Percentiles rank a stretch among this genome's conserved stretches.
phyloP scores from a whole-genome alignment of 495 filamentous ascomycete species.

The Amphirosellinia nigrospora region DNA sequence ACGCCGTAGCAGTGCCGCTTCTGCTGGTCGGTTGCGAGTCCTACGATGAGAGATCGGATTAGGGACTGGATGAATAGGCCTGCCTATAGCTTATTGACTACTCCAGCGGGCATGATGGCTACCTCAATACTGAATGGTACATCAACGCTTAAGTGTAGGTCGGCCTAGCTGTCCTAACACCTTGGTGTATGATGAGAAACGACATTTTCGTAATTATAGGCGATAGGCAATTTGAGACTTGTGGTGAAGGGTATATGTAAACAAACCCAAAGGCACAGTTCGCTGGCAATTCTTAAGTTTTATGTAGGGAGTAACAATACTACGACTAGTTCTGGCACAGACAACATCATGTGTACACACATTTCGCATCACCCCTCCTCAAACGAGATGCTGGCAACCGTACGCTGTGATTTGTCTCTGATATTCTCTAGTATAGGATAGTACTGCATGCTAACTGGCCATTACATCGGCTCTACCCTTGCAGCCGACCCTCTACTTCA shows the following conservation, averaged over 20 bases:
- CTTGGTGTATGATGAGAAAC: not conserved
- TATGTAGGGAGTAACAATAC: not conserved
- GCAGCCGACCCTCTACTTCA: conserved; percentile 11
- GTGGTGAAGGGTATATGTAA: not conserved
- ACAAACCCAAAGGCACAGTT: not conserved
- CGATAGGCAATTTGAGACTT: not conserved
- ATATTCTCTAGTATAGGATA: not conserved
- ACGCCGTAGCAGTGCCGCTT: conserved; percentile 35
- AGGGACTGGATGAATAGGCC: conserved; percentile 36
- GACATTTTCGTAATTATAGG: not conserved
- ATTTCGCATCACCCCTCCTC: not conserved
- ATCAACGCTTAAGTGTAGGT: not conserved
- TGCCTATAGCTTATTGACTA: conserved; percentile 29
- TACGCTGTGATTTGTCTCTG: not conserved
- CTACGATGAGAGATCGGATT: conserved; percentile 35
- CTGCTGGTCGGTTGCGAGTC: not conserved
- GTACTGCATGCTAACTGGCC: not conserved
- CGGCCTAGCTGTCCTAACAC: not conserved
- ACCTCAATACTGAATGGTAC: not conserved
- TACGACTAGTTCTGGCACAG: not conserved
- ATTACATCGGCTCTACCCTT: not conserved
- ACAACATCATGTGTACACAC: not conserved
- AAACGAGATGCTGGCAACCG: not conserved
- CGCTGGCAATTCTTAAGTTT: not conserved
- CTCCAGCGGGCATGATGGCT: not conserved